These are phyloP conservation scores for Silene conica DNA, from an alignment of 148 eudicot species.

Conservation along the genomic window DNA sequence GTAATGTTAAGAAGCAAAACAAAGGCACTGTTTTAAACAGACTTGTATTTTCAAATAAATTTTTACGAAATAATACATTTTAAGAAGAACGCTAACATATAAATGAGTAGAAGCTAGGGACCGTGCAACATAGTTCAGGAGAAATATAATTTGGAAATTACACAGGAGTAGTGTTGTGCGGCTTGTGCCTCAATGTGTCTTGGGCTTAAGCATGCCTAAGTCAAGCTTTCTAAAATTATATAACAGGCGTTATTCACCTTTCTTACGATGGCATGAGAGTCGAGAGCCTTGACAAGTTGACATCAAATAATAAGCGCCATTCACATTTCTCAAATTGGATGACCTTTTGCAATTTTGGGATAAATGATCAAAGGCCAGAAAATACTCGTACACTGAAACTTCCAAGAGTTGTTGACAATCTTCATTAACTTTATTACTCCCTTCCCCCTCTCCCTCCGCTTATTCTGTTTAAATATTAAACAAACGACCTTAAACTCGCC, in stretches of 20 bases:
- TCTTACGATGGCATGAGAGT: too few species aligned
- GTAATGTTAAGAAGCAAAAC: not conserved
- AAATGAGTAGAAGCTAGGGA: not conserved
- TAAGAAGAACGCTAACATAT: not conserved
- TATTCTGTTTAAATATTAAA: too few species aligned
- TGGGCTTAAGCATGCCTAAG: too few species aligned
- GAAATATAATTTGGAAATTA: not conserved
- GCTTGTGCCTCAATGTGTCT: too few species aligned
- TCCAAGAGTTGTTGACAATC: not conserved
- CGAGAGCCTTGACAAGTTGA: too few species aligned
- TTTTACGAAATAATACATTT: too few species aligned
- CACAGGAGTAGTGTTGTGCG: not conserved
- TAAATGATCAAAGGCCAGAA: not conserved
- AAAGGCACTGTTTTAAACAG: not conserved
- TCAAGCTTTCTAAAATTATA: too few species aligned
- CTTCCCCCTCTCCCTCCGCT: too few species aligned
- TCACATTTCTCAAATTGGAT: not conserved
- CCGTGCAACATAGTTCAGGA: not conserved
- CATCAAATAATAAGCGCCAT: too few species aligned
- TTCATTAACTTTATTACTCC: not conserved
- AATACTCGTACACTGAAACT: not conserved
- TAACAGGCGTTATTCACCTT: not conserved
- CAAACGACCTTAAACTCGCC: not conserved
- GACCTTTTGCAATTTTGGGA: not conserved
- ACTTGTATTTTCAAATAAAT: not conserved